Evolutionary conservation across 345 rosid species (phyloP).

Genomic region (Salix suchowensis): DNA sequence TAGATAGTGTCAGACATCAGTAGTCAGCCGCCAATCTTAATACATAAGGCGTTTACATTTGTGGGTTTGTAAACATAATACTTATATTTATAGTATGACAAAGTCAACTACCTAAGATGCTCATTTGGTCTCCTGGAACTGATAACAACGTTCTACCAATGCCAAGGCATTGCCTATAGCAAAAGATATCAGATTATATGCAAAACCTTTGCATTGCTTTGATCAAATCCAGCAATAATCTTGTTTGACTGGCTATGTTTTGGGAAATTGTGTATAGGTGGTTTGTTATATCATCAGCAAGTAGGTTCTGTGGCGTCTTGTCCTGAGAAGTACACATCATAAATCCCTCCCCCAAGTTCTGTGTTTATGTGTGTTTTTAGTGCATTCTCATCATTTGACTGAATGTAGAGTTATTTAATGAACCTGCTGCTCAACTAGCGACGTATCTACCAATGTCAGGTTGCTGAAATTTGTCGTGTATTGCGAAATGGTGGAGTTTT

Average conservation of each 20-base stretch:
- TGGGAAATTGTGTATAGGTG: not conserved
- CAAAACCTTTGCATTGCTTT: not conserved
- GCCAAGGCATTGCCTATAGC: not conserved
- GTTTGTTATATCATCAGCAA: not conserved
- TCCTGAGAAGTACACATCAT: not conserved
- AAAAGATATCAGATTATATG: not conserved
- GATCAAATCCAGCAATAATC: not conserved
- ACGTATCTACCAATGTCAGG: constrained; percentile 27
- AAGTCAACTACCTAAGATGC: not conserved
- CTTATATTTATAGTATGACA: not conserved
- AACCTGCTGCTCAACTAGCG: not conserved
- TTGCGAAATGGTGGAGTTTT: constrained; percentile 82
- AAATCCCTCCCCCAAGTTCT: not conserved
- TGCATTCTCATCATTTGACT: not conserved
- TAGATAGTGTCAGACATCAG: not conserved
- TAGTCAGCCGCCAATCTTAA: not conserved
- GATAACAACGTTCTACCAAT: not conserved
- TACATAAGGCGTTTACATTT: not conserved
- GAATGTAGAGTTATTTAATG: not conserved
- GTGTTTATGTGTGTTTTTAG: not conserved
- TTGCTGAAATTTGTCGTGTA: constrained; percentile 85
- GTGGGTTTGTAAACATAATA: not conserved
- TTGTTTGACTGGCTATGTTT: not conserved
- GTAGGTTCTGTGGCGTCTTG: not conserved
- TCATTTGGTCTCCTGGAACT: not conserved